phyloP scores from a whole-genome alignment of 164 flowering plant species.

The Magnolia sinica region DNA sequence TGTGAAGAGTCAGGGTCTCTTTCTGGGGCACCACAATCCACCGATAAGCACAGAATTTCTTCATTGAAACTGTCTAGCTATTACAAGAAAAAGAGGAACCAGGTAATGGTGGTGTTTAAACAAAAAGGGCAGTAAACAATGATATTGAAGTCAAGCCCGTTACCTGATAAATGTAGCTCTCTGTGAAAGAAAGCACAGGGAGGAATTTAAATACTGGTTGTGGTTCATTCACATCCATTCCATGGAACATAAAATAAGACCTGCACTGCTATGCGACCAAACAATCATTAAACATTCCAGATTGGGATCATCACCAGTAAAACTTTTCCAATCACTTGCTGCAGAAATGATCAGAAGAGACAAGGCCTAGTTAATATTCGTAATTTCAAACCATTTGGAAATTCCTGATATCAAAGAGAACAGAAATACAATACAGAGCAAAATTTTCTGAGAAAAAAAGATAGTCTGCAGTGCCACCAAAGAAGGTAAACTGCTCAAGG shows the following conservation, averaged over 20 bases:
- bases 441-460: too few species aligned
- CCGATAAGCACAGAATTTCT: slow-evolving; percentile 37
- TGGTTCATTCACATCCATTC: slow-evolving; percentile 64
- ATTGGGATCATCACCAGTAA: background rate
- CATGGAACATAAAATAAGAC: slow-evolving; percentile 95
- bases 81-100: slow-evolving; percentile 2
- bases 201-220: slow-evolving; percentile 64
- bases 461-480: too few species aligned
- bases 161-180: slow-evolving; percentile 94
- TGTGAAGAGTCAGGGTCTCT: slow-evolving; percentile 12
- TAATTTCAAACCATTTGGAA: background rate
- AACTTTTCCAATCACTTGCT: background rate
- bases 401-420: background rate
- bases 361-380: background rate
- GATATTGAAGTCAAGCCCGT: background rate
- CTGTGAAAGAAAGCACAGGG: slow-evolving; percentile 81
- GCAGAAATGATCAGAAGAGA: background rate
- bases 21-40: slow-evolving; percentile 10
- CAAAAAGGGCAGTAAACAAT: background rate
- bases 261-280: slow-evolving; percentile 63
- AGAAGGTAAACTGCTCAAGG: too few species aligned
- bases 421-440: background rate
- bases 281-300: slow-evolving; percentile 6
- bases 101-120: background rate
- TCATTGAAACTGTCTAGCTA: slow-evolving; percentile 85